These are phyloP conservation scores for Ambrosiella cleistominuta DNA, from an alignment of 2,329 filamentous ascomycete genomes.

Conservation along the genomic window DNA sequence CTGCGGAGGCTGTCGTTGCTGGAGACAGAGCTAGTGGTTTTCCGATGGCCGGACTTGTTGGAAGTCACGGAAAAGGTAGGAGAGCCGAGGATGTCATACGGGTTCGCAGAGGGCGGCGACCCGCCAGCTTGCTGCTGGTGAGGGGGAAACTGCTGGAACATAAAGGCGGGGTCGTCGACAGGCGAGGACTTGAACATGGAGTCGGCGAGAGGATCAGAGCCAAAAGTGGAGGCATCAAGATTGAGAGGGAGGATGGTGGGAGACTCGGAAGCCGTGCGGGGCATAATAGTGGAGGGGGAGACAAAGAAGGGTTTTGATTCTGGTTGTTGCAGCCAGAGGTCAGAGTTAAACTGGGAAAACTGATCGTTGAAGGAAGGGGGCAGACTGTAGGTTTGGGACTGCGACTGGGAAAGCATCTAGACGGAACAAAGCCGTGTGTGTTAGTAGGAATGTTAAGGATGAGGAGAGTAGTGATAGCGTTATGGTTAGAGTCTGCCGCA, in stretches of 20 bases:
- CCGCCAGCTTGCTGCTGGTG: not conserved
- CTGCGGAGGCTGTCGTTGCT: constrained; percentile 2
- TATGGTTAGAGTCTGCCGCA: not conserved
- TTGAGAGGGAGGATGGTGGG: constrained; percentile 8
- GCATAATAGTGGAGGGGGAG: constrained; percentile 10
- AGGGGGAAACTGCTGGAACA: constrained; percentile 6
- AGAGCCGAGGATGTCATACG: constrained; percentile 10
- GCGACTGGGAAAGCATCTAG: not conserved
- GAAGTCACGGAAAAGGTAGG: constrained; percentile 7
- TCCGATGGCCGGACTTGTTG: not conserved
- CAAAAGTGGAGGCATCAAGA: constrained; percentile 2
- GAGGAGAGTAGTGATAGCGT: not conserved
- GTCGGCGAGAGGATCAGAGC: constrained; percentile 2
- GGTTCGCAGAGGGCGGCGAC: not conserved
- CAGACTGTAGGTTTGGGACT: constrained; percentile 1
- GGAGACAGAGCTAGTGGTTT: constrained; percentile 7
- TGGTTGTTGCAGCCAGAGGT: constrained; percentile 7
- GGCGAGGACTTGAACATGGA: constrained; percentile 8
- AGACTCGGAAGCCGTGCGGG: constrained; percentile 6
- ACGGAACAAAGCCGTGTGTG: not conserved
- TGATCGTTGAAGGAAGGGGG: constrained; percentile 8
- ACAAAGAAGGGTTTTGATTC: constrained; percentile 7
- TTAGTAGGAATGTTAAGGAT: not conserved
- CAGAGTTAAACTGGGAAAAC: constrained; percentile 2
- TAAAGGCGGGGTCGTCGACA: constrained; percentile 4